phyloP scores from a whole-genome alignment of 805 yeast species.

The Suhomyces kilbournensis region DNA sequence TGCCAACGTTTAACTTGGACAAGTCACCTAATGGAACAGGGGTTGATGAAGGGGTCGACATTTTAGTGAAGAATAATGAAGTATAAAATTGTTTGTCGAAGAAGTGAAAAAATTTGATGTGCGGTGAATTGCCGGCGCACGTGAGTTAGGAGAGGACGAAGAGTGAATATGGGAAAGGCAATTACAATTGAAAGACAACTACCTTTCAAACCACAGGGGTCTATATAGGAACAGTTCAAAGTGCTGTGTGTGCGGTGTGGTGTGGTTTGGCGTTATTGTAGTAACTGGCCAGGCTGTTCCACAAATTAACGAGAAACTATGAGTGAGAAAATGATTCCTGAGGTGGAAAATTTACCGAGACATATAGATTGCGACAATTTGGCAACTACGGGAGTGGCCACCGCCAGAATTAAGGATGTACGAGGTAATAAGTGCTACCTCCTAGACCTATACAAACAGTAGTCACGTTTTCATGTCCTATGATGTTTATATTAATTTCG shows the following conservation, averaged over 20 bases:
- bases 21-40: slow-evolving; percentile 58
- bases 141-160: neutral
- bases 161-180: neutral
- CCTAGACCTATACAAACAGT: neutral
- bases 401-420: neutral
- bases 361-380: neutral
- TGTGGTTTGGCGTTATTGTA: neutral
- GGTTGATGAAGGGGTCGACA: slow-evolving; percentile 32
- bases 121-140: slow-evolving; percentile 1
- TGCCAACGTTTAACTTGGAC: slow-evolving; percentile 53
- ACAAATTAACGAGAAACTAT: neutral
- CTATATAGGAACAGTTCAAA: no score
- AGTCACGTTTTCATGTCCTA: neutral
- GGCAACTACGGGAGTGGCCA: neutral
- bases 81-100: neutral
- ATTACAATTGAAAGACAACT: neutral
- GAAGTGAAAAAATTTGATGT: neutral
- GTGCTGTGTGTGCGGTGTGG: neutral
- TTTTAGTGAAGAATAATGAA: slow-evolving; percentile 2
- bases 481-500: neutral
- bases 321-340: neutral
- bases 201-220: no score
- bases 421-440: neutral
- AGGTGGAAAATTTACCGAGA: neutral
- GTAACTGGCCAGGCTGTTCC: neutral